Evolutionary conservation across 75 land plant species (phyloP), one percentile per base, ranked within the genome.

Genomic region (Sequoiadendron giganteum): DNA sequence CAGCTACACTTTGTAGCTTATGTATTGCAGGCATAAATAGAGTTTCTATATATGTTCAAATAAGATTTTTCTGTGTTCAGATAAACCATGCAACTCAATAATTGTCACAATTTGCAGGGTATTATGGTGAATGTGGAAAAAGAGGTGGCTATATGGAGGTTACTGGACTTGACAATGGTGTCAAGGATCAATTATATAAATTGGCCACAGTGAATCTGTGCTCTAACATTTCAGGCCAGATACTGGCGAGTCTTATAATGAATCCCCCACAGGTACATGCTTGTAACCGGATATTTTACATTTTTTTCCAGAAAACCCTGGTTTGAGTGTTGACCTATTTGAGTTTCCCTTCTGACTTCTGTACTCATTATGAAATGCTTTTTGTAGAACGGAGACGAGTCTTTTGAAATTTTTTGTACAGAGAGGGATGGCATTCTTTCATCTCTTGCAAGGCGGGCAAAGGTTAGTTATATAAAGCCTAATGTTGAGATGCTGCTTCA

Each of bases 111-210:
- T 86, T 76, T 30, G 10, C 90, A 98, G 99, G 99, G 1, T 98
- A 96, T 86, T 92, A 98, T 93, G 99, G 99, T 30, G 99, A 98
- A 86, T 97, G 99, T 92, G 99, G 99, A 87, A 96, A 94, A 93
- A 88, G 99, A 90, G 99, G 99, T 85, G 99, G 99, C 72, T 98
- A 98, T 91, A 96, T 98, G 99, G 99, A 98, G 90, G 94, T 98
- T 13, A 97, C 97, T 86, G 99, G 99, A 47, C 89, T 98, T 55
- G 89, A 89, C 83, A 83, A 90, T 82, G 96, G 93, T 36, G 91
- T 97, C 8, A 96, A 92, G 88, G 99, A 98, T 61, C 99, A 98
- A 52, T 90, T 98, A 32, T 98, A 98, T 91, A 98, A 98, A 90
- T 90, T 97, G 55, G 96, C 99, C 32, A 96, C 99, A 58, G 99